A percentile compares a stretch with the other conserved stretches of the same genome.
Conservation (phyloP, 208 protist species). For the Giardia duodenalis region DNA sequence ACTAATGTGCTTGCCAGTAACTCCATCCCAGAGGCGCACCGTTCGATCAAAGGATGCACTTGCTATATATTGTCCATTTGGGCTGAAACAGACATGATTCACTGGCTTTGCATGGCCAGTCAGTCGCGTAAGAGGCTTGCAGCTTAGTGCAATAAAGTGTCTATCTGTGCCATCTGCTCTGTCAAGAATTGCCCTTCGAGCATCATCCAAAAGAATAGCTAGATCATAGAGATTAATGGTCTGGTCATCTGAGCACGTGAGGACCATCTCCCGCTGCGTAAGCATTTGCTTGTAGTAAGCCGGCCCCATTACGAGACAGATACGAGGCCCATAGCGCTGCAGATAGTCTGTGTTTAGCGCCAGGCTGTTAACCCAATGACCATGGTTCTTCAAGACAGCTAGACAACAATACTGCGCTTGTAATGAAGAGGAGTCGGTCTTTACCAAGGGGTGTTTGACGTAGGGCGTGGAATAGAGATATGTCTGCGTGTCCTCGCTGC, state of each 20-base stretch:
- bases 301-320: neutral
- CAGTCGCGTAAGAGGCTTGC: slow-evolving; percentile 66
- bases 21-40: slow-evolving; percentile 68
- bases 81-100: slow-evolving; percentile 81
- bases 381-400: neutral
- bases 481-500: neutral
- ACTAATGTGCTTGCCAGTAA: slow-evolving; percentile 43
- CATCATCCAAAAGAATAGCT: slow-evolving; percentile 58
- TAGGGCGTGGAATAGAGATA: neutral
- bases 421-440: neutral
- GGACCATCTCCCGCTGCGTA: neutral
- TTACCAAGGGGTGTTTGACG: neutral
- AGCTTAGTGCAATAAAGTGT: slow-evolving; percentile 65
- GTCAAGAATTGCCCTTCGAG: slow-evolving; percentile 59
- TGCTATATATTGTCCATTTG: slow-evolving; percentile 80
- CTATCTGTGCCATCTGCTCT: neutral
- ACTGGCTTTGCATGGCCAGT: slow-evolving; percentile 52
- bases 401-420: neutral
- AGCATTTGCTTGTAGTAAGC: neutral
- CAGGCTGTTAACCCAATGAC: neutral
- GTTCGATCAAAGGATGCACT: slow-evolving; percentile 89
- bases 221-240: slow-evolving; percentile 56
- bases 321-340: neutral
- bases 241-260: slow-evolving; percentile 43
- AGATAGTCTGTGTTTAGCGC: neutral